Evolutionary conservation across 1,139 yeast genomes (phyloP).

Genomic region (Blastobotrys malaysiensis): DNA sequence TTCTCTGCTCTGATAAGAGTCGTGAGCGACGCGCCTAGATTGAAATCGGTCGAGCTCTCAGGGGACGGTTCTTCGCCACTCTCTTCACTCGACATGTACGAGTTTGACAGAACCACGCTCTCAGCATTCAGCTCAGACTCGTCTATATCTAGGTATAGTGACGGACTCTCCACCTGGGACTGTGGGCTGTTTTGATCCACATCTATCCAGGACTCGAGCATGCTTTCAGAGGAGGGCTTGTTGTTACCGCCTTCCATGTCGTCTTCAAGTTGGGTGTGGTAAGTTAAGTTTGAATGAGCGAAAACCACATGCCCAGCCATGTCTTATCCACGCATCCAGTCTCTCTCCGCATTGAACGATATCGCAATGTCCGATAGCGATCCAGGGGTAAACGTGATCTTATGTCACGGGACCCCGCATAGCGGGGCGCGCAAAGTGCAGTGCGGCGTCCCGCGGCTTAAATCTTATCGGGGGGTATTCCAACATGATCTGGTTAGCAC

Average conservation of each 20-base stretch:
- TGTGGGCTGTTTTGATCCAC: constrained; percentile 7
- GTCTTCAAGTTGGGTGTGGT: background rate
- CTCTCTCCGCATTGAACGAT: background rate
- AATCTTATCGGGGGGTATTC: background rate
- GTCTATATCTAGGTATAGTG: constrained; percentile 9
- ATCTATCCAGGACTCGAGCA: constrained; percentile 21
- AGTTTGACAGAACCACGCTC: background rate
- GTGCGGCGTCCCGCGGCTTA: background rate
- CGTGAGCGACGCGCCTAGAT: constrained; percentile 19
- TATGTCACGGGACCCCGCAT: background rate
- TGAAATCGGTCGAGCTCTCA: constrained; percentile 13
- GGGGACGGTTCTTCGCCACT: background rate
- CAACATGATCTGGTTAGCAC: background rate
- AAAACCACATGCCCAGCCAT: background rate
- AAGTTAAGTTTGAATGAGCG: background rate
- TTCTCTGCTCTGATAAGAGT: constrained; percentile 14
- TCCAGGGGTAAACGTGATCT: background rate
- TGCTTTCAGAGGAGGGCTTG: background rate
- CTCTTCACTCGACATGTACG: background rate
- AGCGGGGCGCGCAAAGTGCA: background rate
- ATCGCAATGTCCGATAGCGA: background rate
- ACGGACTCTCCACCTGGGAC: constrained; percentile 2
- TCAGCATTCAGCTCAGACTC: constrained; percentile 7
- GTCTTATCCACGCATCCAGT: background rate
- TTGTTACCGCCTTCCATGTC: background rate